These are phyloP conservation scores for Arachis stenosperma DNA, from an alignment of 306 rosid species.

Conservation along the genomic window DNA sequence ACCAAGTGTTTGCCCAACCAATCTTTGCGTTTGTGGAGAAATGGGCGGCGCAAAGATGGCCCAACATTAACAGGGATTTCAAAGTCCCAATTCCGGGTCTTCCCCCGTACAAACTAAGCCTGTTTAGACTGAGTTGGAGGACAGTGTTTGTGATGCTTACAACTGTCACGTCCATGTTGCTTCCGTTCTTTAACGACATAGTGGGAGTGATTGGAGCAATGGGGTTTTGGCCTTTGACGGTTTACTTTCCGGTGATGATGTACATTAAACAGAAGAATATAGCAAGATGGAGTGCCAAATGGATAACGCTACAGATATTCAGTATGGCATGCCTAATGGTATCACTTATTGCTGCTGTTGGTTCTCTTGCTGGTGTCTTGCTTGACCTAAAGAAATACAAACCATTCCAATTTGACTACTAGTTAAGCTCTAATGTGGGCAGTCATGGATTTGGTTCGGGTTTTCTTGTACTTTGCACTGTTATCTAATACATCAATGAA, in stretches of 20 bases:
- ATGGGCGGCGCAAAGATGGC: conserved; percentile 47
- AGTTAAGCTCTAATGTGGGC: neutral
- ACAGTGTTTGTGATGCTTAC: conserved; percentile 64
- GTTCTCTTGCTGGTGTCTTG: conserved; percentile 74
- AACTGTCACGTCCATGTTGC: conserved; percentile 68
- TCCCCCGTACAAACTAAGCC: conserved; percentile 47
- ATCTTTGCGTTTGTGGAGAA: conserved; percentile 75
- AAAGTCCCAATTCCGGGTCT: conserved; percentile 54
- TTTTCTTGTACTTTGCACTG: conserved; percentile 18
- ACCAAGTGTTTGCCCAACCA: conserved; percentile 84
- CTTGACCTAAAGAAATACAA: conserved; percentile 56
- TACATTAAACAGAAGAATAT: conserved; percentile 70
- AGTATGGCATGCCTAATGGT: conserved; percentile 57
- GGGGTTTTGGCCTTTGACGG: conserved; percentile 84
- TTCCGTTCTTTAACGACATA: conserved; percentile 82
- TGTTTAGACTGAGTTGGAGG: conserved; percentile 66
- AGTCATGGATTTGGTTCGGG: conserved; percentile 27
- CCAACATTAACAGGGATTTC: conserved; percentile 50
- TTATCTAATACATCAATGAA: conserved; percentile 19
- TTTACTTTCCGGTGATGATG: conserved; percentile 80
- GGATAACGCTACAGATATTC: conserved; percentile 63
- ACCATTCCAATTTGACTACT: conserved; percentile 59
- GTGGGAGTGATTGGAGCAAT: conserved; percentile 83
- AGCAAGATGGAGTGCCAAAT: conserved; percentile 72
- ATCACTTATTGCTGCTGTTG: conserved; percentile 64